Conservation (phyloP, 2,329 filamentous ascomycete species). For the Apiospora aurea region DNA sequence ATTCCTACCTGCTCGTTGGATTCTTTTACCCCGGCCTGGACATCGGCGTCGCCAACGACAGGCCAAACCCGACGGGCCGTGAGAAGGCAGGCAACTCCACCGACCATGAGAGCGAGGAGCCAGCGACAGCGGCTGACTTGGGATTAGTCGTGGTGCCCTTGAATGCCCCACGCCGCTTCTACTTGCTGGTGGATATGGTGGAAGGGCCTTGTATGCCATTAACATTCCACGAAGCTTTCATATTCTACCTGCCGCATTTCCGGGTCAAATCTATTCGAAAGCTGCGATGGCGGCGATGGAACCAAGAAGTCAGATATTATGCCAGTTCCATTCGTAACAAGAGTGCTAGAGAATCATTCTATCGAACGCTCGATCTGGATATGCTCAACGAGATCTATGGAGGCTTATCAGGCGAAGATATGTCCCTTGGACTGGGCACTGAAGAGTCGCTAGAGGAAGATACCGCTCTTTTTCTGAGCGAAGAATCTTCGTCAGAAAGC, state of each 20-base stretch:
- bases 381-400: neutral
- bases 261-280: neutral
- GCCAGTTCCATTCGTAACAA: neutral
- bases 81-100: no score
- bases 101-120: neutral
- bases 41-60: neutral
- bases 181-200: neutral
- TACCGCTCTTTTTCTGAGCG: no score
- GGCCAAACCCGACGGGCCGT: neutral
- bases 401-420: neutral
- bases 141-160: neutral
- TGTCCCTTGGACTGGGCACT: neutral
- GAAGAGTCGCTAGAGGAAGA: no score
- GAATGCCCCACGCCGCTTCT: neutral
- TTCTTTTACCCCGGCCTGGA: neutral
- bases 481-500: no score
- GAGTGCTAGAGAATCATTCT: neutral
- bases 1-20: neutral
- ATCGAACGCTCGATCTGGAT: neutral
- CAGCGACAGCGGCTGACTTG: neutral
- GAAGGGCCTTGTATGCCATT: neutral
- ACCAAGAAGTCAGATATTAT: neutral
- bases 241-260: neutral
- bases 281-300: neutral
- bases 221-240: neutral